These are phyloP conservation scores for Colletotrichum orbiculare DNA, from an alignment of 2,329 filamentous ascomycete genomes.

Conservation along the genomic window DNA sequence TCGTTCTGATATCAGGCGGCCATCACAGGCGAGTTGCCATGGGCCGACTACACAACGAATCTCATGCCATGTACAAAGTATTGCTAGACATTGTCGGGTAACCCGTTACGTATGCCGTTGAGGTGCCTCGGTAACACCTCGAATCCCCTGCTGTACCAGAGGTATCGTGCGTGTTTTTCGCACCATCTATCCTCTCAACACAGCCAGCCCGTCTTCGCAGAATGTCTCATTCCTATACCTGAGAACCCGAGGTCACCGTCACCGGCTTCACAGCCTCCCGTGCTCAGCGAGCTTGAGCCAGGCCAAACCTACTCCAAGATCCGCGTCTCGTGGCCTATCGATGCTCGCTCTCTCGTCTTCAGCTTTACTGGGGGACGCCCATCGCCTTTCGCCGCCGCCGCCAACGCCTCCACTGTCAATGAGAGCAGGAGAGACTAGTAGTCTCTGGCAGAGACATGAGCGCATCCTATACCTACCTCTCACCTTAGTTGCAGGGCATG, in stretches of 20 bases:
- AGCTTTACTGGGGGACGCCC: slow-evolving; percentile 9
- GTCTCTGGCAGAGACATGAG: slow-evolving; percentile 22
- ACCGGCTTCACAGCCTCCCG: slow-evolving; percentile 1
- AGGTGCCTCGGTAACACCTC: too few species aligned
- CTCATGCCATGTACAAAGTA: not conserved
- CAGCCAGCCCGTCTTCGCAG: slow-evolving; percentile 15
- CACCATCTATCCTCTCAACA: too few species aligned
- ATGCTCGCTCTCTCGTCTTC: not conserved
- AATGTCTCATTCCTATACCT: slow-evolving; percentile 32
- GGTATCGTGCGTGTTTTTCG: too few species aligned
- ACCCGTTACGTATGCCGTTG: too few species aligned
- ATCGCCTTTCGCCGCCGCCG: slow-evolving; percentile 26
- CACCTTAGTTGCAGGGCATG: slow-evolving; percentile 27
- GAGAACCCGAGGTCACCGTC: slow-evolving; percentile 21
- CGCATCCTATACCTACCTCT: slow-evolving; percentile 21
- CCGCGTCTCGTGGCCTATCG: not conserved
- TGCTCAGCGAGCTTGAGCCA: slow-evolving; percentile 2
- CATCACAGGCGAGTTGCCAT: not conserved
- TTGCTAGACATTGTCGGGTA: too few species aligned
- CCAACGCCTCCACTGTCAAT: slow-evolving; percentile 27
- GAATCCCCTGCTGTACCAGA: too few species aligned
- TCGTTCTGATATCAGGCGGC: slow-evolving; percentile 6
- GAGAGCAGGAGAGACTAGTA: slow-evolving; percentile 17
- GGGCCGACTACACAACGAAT: not conserved
- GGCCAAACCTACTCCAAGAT: not conserved